Evolutionary conservation across 2,329 filamentous ascomycete genomes (phyloP).

Genomic region (Cladophialophora yegresii): DNA sequence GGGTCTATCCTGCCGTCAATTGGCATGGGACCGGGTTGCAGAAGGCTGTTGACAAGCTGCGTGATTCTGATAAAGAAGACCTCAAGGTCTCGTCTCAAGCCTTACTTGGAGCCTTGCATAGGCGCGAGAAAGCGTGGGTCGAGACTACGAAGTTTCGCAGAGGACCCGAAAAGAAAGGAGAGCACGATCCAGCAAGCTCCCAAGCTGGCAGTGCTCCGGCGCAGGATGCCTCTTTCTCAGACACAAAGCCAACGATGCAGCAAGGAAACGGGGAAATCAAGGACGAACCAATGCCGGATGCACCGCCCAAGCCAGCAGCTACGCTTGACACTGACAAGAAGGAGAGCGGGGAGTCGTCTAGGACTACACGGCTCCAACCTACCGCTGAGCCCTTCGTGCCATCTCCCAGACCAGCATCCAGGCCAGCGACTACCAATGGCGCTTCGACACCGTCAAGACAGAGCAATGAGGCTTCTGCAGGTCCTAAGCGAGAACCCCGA

Average conservation of each 20-base stretch:
- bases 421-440: slow-evolving; percentile 19
- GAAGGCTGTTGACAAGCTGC: slow-evolving; percentile 47
- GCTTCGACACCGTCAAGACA: slow-evolving; percentile 26
- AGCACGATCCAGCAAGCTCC: slow-evolving; percentile 17
- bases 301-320: slow-evolving; percentile 28
- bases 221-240: slow-evolving; percentile 35
- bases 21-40: slow-evolving; percentile 69
- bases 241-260: slow-evolving; percentile 35
- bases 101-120: slow-evolving; percentile 52
- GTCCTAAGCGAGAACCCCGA: slow-evolving; percentile 25
- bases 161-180: slow-evolving; percentile 28
- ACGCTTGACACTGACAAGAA: slow-evolving; percentile 27
- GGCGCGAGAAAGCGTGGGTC: slow-evolving; percentile 53
- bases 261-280: slow-evolving; percentile 52
- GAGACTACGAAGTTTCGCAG: slow-evolving; percentile 46
- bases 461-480: slow-evolving; percentile 9
- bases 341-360: slow-evolving; percentile 18
- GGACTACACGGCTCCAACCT: slow-evolving; percentile 16
- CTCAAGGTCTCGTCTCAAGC: slow-evolving; percentile 55
- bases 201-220: slow-evolving; percentile 29
- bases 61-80: slow-evolving; percentile 51
- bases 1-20: slow-evolving; percentile 84
- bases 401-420: slow-evolving; percentile 15
- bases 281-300: slow-evolving; percentile 49
- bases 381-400: slow-evolving; percentile 24